Evolutionary conservation across 352 stramenopile species (phyloP).

Genomic region (Globisporangium barbulae): DNA sequence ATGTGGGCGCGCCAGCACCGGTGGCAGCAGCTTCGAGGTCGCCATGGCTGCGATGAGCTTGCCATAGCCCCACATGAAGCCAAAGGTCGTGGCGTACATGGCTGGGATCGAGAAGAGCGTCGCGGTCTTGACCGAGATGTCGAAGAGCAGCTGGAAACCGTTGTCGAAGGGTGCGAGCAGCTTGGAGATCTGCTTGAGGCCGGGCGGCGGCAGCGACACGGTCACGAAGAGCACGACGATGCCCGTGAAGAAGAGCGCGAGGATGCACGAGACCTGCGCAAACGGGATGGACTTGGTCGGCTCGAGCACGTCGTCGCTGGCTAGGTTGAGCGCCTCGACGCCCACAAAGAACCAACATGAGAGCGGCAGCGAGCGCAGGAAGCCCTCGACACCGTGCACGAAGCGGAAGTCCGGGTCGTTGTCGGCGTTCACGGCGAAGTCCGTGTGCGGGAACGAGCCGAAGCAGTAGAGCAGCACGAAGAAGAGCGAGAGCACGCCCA

Average conservation of each 20-base stretch:
- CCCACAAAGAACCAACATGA: slow-evolving; percentile 35
- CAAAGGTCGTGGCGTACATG: slow-evolving; percentile 30
- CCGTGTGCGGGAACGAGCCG: slow-evolving; percentile 22
- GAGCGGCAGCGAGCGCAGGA: slow-evolving; percentile 26
- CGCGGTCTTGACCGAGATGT: slow-evolving; percentile 21
- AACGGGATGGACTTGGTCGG: slow-evolving; percentile 20
- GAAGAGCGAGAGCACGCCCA: slow-evolving; percentile 27
- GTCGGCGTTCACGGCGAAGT: slow-evolving; percentile 22
- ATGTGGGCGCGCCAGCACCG: slow-evolving; percentile 12
- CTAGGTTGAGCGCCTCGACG: slow-evolving; percentile 26
- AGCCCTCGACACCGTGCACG: slow-evolving; percentile 17
- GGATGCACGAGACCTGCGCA: slow-evolving; percentile 23
- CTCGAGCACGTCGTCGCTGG: slow-evolving; percentile 22
- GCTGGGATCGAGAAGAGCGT: slow-evolving; percentile 34
- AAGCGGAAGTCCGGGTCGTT: slow-evolving; percentile 18
- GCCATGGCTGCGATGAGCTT: slow-evolving; percentile 35
- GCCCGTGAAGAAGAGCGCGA: slow-evolving; percentile 21
- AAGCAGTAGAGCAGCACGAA: slow-evolving; percentile 32
- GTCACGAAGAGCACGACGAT: slow-evolving; percentile 26
- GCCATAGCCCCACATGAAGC: slow-evolving; percentile 36
- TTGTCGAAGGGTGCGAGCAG: slow-evolving; percentile 28
- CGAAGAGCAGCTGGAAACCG: slow-evolving; percentile 27
- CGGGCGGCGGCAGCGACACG: slow-evolving; percentile 19
- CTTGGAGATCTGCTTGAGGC: slow-evolving; percentile 24
- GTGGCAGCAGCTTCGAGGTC: slow-evolving; percentile 29